phyloP scores from a whole-genome alignment of 441 rosid species.

The Syzygium syzygioides region DNA sequence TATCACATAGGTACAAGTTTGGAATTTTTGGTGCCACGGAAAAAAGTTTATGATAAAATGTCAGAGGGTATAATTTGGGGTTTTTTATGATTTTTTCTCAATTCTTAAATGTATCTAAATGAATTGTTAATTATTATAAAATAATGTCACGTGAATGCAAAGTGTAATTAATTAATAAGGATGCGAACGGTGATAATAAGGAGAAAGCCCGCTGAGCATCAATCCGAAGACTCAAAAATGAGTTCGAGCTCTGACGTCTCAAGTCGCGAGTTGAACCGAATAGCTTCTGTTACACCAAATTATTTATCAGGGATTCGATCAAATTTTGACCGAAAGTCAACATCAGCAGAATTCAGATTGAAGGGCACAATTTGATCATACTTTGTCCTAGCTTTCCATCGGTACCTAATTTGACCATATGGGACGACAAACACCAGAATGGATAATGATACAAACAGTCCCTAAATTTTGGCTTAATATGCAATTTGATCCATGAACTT shows the following conservation, averaged over 20 bases:
- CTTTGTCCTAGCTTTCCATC: neutral
- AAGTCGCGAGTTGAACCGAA: neutral
- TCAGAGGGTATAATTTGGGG: no score
- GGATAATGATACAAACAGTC: no score
- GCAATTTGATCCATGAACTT: no score
- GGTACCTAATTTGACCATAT: neutral
- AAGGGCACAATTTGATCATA: neutral
- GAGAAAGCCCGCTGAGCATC: no score
- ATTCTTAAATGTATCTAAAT: neutral
- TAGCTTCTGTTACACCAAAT: neutral
- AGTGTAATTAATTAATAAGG: neutral
- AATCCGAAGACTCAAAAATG: no score
- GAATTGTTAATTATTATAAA: neutral
- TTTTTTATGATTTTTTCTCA: no score
- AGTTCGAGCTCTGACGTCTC: neutral
- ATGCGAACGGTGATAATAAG: neutral
- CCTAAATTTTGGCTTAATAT: no score
- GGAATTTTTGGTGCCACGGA: no score
- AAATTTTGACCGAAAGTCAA: neutral
- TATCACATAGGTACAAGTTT: no score
- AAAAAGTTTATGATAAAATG: no score
- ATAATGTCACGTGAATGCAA: neutral
- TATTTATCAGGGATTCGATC: neutral
- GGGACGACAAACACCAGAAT: no score
- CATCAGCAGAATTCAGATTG: neutral